Evolutionary conservation across 306 rosid genomes (phyloP).

Genomic region (Rubus idaeus): DNA sequence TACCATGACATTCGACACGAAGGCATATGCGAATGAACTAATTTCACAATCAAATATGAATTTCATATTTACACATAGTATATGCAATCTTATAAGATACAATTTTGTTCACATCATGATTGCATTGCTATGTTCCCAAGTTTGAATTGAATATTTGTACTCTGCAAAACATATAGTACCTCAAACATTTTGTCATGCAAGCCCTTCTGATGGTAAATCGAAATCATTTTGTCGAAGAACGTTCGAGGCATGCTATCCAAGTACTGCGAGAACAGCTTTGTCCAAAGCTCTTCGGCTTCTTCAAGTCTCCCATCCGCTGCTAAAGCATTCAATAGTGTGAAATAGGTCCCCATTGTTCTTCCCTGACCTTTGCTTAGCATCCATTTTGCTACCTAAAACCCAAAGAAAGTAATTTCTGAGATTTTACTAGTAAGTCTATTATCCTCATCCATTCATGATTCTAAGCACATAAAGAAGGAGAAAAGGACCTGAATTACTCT

Average conservation of each 20-base stretch:
- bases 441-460: background rate
- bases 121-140: background rate
- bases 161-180: slow-evolving; percentile 43
- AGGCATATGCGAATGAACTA: background rate
- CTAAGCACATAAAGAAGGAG: background rate
- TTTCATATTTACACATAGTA: background rate
- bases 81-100: background rate
- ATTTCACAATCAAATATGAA: background rate
- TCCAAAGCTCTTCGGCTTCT: slow-evolving; percentile 97
- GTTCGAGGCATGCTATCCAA: slow-evolving; percentile 81
- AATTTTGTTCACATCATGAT: background rate
- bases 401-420: slow-evolving; percentile 23
- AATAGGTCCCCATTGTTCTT: slow-evolving; percentile 96
- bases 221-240: slow-evolving; percentile 77
- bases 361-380: slow-evolving; percentile 99
- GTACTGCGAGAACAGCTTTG: slow-evolving; percentile 64
- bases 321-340: slow-evolving; percentile 72
- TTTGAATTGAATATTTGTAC: background rate
- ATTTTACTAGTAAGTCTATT: background rate
- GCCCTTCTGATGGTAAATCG: slow-evolving; percentile 60
- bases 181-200: slow-evolving; percentile 84
- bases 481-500: slow-evolving; percentile 76
- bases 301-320: slow-evolving; percentile 86
- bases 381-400: slow-evolving; percentile 80
- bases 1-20: background rate